Evolutionary conservation across 2,329 filamentous ascomycete genomes (phyloP).

Genomic region (Diaporthe citriasiana): DNA sequence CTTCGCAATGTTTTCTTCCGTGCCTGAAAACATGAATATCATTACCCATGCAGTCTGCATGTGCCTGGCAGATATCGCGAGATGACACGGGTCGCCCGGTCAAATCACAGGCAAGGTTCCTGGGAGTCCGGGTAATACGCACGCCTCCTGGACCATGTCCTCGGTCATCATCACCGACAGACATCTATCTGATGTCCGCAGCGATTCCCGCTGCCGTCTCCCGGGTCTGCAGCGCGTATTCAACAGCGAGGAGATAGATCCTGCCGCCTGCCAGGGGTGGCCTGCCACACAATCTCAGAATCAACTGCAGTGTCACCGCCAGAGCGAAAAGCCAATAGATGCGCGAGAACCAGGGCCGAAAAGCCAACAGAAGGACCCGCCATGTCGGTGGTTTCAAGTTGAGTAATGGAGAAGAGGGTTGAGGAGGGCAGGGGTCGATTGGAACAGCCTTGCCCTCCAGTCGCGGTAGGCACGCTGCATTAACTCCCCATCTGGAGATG

Average conservation of each 20-base stretch:
- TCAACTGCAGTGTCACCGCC: constrained; percentile 28
- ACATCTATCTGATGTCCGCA: neutral
- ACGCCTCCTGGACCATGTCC: neutral
- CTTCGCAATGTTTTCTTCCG: neutral
- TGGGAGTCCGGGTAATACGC: neutral
- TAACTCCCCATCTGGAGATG: neutral
- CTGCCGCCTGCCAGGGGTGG: constrained; percentile 3
- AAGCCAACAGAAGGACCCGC: constrained; percentile 17
- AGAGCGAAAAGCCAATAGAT: constrained; percentile 11
- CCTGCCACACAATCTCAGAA: constrained; percentile 12
- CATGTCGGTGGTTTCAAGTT: constrained; percentile 31
- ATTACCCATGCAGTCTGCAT: neutral
- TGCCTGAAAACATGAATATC: neutral
- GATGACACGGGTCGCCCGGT: neutral
- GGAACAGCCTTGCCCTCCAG: constrained; percentile 20
- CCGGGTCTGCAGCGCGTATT: constrained; percentile 1
- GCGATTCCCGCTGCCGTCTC: neutral
- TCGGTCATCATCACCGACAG: neutral
- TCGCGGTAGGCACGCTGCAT: constrained; percentile 27
- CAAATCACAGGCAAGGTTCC: neutral
- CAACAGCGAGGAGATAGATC: neutral
- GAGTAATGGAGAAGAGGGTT: neutral
- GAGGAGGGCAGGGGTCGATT: neutral
- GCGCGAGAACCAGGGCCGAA: neutral
- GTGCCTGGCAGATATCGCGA: neutral